Percentiles rank a stretch among this genome's conserved stretches.
Evolutionary conservation across 352 stramenopile genomes (phyloP).

Genomic region (Globisporangium acanthophoron): DNA sequence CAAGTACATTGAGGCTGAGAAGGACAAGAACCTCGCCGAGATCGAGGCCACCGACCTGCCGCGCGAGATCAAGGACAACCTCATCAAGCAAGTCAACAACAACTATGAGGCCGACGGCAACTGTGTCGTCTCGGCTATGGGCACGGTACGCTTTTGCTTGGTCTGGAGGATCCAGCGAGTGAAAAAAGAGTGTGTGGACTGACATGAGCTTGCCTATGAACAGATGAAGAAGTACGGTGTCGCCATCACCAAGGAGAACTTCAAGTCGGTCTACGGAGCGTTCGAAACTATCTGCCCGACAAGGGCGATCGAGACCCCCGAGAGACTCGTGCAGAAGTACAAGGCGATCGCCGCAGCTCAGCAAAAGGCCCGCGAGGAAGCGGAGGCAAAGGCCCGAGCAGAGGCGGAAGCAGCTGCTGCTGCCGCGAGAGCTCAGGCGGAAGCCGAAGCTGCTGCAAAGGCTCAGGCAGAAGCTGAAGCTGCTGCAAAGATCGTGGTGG

Average conservation of each 20-base stretch:
- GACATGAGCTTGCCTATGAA: not conserved
- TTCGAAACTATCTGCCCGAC: slow-evolving; percentile 23
- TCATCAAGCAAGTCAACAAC: slow-evolving; percentile 27
- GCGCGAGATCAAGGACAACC: slow-evolving; percentile 26
- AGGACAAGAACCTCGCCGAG: slow-evolving; percentile 17
- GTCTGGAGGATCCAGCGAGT: too few relatives aligned
- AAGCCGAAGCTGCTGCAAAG: not conserved
- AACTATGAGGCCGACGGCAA: slow-evolving; percentile 31
- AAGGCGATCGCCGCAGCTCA: not conserved
- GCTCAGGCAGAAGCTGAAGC: not conserved
- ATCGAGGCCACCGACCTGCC: slow-evolving; percentile 26
- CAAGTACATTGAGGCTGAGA: slow-evolving; percentile 19
- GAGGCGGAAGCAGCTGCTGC: not conserved
- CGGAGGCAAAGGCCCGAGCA: too few relatives aligned
- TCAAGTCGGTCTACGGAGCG: slow-evolving; percentile 17
- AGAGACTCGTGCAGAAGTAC: slow-evolving; percentile 29
- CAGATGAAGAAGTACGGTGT: slow-evolving; percentile 9
- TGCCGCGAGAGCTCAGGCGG: too few relatives aligned
- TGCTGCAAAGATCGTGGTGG: not conserved
- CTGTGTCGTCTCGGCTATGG: slow-evolving; percentile 38
- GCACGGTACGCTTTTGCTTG: slow-evolving; percentile 18
- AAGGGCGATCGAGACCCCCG: slow-evolving; percentile 12
- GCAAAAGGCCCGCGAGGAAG: too few relatives aligned
- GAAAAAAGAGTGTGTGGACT: not conserved
- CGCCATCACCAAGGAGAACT: slow-evolving; percentile 11